phyloP scores from a whole-genome alignment of 2,329 filamentous ascomycete genomes.

The Talaromyces sp. region DNA sequence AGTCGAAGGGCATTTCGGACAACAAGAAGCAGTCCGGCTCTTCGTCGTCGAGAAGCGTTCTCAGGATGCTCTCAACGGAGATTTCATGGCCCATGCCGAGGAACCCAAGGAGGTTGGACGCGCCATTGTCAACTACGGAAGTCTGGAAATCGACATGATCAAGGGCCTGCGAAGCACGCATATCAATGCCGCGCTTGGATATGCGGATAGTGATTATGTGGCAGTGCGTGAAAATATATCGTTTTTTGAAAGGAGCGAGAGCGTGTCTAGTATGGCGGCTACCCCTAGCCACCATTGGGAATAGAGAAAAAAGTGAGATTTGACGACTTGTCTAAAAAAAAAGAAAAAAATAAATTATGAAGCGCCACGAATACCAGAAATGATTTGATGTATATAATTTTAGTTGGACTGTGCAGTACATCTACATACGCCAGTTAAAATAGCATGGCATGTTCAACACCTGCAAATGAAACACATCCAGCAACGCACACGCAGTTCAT shows the following conservation, averaged over 20 bases:
- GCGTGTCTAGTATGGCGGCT: constrained; percentile 14
- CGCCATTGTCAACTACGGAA: constrained; percentile 89
- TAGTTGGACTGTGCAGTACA: neutral
- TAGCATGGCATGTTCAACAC: neutral
- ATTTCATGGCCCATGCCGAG: constrained; percentile 32
- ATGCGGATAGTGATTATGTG: constrained; percentile 92
- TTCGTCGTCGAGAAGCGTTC: constrained; percentile 66
- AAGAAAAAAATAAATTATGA: neutral
- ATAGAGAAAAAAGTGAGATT: constrained; percentile 15
- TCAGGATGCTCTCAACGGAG: constrained; percentile 35
- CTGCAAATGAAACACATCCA: neutral
- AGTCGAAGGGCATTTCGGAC: constrained; percentile 80
- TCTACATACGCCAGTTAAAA: neutral
- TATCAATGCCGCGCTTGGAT: constrained; percentile 75
- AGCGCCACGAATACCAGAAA: neutral
- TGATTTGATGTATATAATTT: neutral
- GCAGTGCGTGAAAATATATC: constrained; percentile 84
- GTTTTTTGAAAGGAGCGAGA: constrained; percentile 48
- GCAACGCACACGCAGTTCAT: neutral
- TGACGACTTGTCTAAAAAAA: neutral
- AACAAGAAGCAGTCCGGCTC: constrained; percentile 86
- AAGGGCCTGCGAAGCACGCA: constrained; percentile 78
- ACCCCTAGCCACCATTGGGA: constrained; percentile 17
- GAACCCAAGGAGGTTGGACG: constrained; percentile 71
- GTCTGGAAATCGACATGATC: constrained; percentile 74